Evolutionary conservation across 176 grass and related monocot genomes (phyloP).

Genomic region (Avena insularis): DNA sequence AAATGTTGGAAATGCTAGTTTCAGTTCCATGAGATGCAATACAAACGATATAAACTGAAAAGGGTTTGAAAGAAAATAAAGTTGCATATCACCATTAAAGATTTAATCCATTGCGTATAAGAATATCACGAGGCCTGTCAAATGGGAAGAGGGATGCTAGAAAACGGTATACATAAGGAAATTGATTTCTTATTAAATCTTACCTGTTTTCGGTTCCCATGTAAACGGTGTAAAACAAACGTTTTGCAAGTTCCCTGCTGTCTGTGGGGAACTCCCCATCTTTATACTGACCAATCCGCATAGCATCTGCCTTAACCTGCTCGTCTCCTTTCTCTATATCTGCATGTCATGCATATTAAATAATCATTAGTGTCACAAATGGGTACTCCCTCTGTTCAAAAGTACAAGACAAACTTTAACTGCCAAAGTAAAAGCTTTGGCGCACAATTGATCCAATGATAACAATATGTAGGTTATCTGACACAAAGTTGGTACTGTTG

Average conservation of each 20-base stretch:
- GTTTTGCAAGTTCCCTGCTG: slow-evolving; percentile 75
- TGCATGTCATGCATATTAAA: slow-evolving; percentile 46
- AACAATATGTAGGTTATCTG: neutral
- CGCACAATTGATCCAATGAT: neutral
- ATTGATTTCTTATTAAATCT: slow-evolving; percentile 5
- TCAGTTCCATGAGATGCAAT: neutral
- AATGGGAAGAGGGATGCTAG: neutral
- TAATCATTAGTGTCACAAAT: slow-evolving; percentile 22
- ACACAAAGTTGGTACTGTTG: neutral
- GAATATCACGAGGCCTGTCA: neutral
- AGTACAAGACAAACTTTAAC: slow-evolving; percentile 1
- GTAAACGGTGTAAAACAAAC: slow-evolving; percentile 95
- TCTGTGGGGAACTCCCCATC: slow-evolving; percentile 79
- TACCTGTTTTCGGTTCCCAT: slow-evolving; percentile 99
- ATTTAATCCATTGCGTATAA: neutral
- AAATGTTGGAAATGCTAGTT: neutral
- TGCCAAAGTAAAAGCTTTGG: neutral
- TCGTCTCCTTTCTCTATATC: slow-evolving; percentile 97
- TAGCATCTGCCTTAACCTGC: slow-evolving; percentile 87
- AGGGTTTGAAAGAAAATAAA: neutral
- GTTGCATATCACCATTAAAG: slow-evolving; percentile 30
- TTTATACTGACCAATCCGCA: slow-evolving; percentile 88
- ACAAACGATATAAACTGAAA: neutral
- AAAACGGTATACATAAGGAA: slow-evolving; percentile 4
- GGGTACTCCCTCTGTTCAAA: neutral